These are phyloP conservation scores for Ganoderma sp. DNA, from an alignment of 1,284 basidiomycete species.

Conservation along the genomic window DNA sequence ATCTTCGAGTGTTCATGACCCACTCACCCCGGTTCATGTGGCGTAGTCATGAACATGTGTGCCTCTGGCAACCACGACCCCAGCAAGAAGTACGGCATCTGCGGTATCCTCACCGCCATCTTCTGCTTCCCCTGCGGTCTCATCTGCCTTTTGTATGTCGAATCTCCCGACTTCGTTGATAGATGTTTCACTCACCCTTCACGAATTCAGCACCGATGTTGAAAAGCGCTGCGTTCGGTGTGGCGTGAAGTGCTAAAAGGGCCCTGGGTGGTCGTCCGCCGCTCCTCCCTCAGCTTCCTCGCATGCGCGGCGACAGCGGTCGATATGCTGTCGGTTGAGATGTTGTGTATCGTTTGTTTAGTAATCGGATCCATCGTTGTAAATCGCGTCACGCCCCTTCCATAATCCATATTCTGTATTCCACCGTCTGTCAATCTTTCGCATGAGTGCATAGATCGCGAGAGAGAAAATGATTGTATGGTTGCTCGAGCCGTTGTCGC, in stretches of 20 bases:
- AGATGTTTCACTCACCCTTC: background rate
- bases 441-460: background rate
- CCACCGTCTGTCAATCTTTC: background rate
- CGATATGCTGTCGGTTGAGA: background rate
- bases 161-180: background rate
- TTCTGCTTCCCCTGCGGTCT: conserved; percentile 38
- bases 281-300: background rate
- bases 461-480: background rate
- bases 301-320: background rate
- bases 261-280: background rate
- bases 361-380: background rate
- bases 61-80: conserved; percentile 38
- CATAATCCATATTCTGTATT: background rate
- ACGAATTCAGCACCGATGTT: conserved; percentile 18
- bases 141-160: conserved; percentile 38
- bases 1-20: background rate
- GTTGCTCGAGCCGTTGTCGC: background rate
- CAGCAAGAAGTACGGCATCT: conserved; percentile 34
- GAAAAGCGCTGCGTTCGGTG: conserved; percentile 35
- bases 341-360: background rate
- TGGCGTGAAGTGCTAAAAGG: conserved; percentile 23
- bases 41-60: conserved; percentile 17
- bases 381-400: background rate
- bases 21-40: background rate
- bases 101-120: conserved; percentile 37